Conservation (phyloP, 106 monocot species). For the Dendrobium huoshanense region DNA sequence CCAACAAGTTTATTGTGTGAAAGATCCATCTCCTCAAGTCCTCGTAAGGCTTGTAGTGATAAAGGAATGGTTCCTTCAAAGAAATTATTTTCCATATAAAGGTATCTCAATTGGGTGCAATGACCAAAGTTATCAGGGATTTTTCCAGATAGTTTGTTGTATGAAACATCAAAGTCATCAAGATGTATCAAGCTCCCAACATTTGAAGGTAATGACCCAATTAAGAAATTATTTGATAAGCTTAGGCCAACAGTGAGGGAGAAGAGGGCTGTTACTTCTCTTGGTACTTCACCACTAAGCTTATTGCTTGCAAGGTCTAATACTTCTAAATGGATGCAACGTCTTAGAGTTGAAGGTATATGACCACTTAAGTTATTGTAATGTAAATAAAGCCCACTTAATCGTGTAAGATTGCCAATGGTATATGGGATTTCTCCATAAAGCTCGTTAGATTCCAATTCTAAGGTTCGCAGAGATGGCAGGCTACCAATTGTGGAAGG, state of each 20-base stretch:
- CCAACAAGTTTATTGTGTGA: slow-evolving; percentile 17
- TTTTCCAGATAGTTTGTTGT: slow-evolving; percentile 9
- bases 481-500: background rate
- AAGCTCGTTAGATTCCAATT: background rate
- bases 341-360: background rate
- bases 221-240: slow-evolving; percentile 11
- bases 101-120: background rate
- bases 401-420: background rate
- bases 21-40: slow-evolving; percentile 5
- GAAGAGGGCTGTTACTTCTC: background rate
- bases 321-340: background rate
- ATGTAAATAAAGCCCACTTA: background rate
- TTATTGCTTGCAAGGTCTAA: background rate
- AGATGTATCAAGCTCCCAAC: slow-evolving; percentile 7
- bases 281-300: background rate
- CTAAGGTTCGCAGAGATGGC: background rate
- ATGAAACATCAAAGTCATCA: background rate
- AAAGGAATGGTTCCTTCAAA: slow-evolving; percentile 13
- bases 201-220: slow-evolving; percentile 4
- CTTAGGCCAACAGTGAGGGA: background rate
- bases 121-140: slow-evolving; percentile 4
- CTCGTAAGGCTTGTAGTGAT: background rate
- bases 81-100: slow-evolving; percentile 10
- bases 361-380: background rate
- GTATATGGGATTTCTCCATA: background rate